Percentiles rank a stretch among this genome's conserved stretches.
These are phyloP conservation scores for Leishmania major DNA, from an alignment of 208 protist species.

Conservation along the genomic window DNA sequence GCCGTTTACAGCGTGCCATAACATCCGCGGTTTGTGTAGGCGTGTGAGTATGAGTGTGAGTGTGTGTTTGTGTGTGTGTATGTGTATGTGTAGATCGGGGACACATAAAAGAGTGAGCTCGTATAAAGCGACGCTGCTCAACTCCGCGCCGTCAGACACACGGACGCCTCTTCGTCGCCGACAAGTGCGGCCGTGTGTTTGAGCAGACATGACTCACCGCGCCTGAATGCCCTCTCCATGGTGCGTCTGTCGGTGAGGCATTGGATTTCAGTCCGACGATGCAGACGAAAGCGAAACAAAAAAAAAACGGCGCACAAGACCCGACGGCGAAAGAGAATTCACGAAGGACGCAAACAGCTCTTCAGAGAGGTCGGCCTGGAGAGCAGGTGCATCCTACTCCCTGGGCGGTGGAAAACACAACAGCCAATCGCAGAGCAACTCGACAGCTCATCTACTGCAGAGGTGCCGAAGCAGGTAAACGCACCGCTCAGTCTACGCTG, in stretches of 20 bases:
- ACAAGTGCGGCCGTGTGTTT: neutral
- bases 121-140: neutral
- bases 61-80: no score
- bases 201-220: neutral
- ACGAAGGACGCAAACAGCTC: neutral
- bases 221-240: neutral
- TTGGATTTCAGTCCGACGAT: neutral
- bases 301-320: no score
- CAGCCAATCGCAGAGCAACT: neutral
- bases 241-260: no score
- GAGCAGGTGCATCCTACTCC: neutral
- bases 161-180: neutral
- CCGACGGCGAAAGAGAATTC: neutral
- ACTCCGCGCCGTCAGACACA: neutral
- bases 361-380: neutral
- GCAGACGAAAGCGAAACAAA: neutral
- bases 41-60: no score
- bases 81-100: neutral
- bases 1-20: neutral
- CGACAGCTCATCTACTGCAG: neutral
- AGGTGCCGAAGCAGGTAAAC: neutral
- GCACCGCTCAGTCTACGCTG: neutral
- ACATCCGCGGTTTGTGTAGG: no score
- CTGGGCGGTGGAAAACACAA: no score
- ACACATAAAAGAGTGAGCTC: neutral